Percentiles rank a stretch among this genome's conserved stretches.
Evolutionary conservation across 352 stramenopile genomes (phyloP).

Genomic region (Blastocystis sp.): DNA sequence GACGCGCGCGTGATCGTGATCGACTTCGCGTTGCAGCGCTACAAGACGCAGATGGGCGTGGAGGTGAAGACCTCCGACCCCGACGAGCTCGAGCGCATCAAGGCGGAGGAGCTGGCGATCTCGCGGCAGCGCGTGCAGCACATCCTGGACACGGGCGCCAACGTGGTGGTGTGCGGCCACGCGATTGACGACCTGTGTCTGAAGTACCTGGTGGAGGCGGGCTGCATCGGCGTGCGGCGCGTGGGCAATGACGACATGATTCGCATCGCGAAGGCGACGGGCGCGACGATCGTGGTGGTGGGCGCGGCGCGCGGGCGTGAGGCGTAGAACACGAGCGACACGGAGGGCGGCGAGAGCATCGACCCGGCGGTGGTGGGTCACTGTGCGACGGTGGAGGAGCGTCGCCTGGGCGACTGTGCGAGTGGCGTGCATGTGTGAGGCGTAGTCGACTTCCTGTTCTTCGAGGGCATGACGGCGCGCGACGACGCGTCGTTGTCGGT

Average conservation of each 20-base stretch:
- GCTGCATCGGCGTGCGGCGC: constrained; percentile 90
- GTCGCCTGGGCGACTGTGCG: constrained; percentile 88
- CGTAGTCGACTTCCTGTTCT: constrained; percentile 93
- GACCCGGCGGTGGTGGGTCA: constrained; percentile 86
- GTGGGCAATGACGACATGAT: constrained; percentile 96
- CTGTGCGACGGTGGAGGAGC: constrained; percentile 87
- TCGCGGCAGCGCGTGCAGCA: constrained; percentile 99
- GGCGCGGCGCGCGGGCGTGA: constrained; percentile 14
- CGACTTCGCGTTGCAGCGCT: constrained; percentile 96
- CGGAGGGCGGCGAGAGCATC: constrained; percentile 95
- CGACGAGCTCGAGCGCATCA: constrained; percentile 90
- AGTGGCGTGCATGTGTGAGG: not conserved
- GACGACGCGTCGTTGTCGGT: constrained; percentile 85
- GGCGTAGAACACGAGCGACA: constrained; percentile 93
- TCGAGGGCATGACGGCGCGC: constrained; percentile 89
- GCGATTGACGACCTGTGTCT: constrained; percentile 98
- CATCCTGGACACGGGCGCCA: constrained; percentile 93
- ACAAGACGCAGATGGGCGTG: constrained; percentile 95
- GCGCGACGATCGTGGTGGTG: constrained; percentile 81
- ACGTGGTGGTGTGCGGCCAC: constrained; percentile 98
- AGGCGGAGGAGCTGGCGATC: constrained; percentile 97
- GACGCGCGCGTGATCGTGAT: constrained; percentile 91
- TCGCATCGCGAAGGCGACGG: constrained; percentile 95
- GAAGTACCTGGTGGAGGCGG: constrained; percentile 99
- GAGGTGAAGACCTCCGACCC: constrained; percentile 76